These are phyloP conservation scores for Nicotiana noctiflora DNA, from an alignment of 257 asterid genomes.

Conservation along the genomic window DNA sequence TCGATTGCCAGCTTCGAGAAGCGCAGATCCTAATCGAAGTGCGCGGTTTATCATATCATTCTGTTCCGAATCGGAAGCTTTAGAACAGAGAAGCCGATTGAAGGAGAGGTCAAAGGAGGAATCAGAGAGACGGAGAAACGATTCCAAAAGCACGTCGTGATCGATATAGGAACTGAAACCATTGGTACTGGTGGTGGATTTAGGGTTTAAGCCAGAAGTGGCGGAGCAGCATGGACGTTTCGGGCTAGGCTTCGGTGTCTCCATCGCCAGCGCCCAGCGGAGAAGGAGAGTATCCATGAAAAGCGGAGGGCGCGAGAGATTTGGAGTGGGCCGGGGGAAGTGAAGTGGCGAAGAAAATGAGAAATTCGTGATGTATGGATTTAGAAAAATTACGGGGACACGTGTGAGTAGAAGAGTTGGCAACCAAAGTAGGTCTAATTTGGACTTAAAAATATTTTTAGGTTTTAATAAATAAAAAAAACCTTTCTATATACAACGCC, in stretches of 20 bases:
- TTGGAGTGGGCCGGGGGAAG: neutral
- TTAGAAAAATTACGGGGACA: constrained; percentile 21
- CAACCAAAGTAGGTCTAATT: no score
- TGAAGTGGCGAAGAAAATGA: neutral
- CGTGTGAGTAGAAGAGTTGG: constrained; percentile 28
- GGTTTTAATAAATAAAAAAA: no score
- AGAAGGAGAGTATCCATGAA: constrained; percentile 50
- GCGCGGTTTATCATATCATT: constrained; percentile 51
- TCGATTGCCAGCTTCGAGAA: constrained; percentile 68
- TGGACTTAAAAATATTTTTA: no score
- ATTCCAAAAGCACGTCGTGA: constrained; percentile 53
- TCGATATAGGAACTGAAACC: neutral
- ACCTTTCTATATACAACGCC: no score
- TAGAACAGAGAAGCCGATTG: constrained; percentile 53
- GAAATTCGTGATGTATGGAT: constrained; percentile 16
- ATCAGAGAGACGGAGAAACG: constrained; percentile 44
- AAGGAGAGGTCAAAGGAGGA: constrained; percentile 54
- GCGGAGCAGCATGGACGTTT: constrained; percentile 55
- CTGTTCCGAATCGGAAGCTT: constrained; percentile 41
- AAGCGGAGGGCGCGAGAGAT: no score
- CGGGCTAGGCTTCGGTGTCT: constrained; percentile 40
- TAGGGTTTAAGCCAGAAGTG: constrained; percentile 11
- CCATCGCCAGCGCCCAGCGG: constrained; percentile 21
- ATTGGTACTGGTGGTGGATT: constrained; percentile 15
- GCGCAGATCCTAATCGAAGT: constrained; percentile 54